Evolutionary conservation across 805 yeast genomes (phyloP).

Genomic region (Starmerella bombi): DNA sequence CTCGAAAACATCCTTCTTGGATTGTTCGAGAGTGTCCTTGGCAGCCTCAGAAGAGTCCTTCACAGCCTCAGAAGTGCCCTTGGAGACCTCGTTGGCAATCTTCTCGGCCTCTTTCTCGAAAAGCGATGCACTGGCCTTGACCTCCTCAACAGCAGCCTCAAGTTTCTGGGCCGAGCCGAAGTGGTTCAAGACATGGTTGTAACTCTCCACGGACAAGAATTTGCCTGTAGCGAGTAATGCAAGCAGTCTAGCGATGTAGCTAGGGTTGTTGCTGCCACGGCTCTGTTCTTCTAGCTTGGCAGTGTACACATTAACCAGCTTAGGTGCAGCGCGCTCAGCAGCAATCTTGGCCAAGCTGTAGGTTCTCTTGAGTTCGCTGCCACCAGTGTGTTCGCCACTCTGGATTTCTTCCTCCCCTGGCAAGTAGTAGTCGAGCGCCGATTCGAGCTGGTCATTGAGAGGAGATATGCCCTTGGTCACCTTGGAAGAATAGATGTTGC

Average conservation of each 20-base stretch:
- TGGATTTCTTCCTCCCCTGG: slow-evolving; percentile 28
- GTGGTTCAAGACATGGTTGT: slow-evolving; percentile 6
- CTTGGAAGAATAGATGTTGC: slow-evolving; percentile 40
- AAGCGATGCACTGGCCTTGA: slow-evolving; percentile 7
- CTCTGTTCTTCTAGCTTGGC: slow-evolving; percentile 14
- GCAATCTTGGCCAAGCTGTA: slow-evolving; percentile 11
- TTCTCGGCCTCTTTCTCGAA: background rate
- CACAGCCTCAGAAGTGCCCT: too few species aligned
- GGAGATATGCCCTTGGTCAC: slow-evolving; percentile 53
- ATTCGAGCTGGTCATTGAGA: slow-evolving; percentile 41
- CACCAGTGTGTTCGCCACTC: background rate
- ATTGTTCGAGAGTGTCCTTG: too few species aligned
- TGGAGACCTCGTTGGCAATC: slow-evolving; percentile 3
- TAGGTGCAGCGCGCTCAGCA: slow-evolving; percentile 18
- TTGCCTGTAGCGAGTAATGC: slow-evolving; percentile 16
- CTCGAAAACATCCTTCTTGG: too few species aligned
- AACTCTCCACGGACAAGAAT: slow-evolving; percentile 12
- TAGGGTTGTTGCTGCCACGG: slow-evolving; percentile 7
- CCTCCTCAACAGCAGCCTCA: slow-evolving; percentile 11
- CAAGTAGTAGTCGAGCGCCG: slow-evolving; percentile 33
- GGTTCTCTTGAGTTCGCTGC: slow-evolving; percentile 13
- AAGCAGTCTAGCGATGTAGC: slow-evolving; percentile 11
- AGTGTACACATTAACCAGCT: slow-evolving; percentile 11
- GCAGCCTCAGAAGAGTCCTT: too few species aligned
- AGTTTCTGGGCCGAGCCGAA: slow-evolving; percentile 14